Conservation (phyloP, 75 land plant genomes). For the Sequoia sempervirens region DNA sequence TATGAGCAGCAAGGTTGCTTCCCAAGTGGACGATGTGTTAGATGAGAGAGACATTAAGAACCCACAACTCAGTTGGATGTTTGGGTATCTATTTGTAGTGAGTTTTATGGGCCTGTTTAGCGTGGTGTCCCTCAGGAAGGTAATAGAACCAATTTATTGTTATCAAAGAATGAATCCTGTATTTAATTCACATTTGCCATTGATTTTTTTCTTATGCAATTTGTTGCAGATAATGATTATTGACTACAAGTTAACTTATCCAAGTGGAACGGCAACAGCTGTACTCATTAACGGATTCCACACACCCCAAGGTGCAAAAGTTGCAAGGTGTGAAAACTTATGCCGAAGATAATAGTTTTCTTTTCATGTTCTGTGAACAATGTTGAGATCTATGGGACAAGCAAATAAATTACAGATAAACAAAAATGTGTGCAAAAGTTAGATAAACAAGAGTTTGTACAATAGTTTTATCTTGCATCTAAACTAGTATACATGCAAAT, state of each 20-base stretch:
- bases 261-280: conserved; percentile 93
- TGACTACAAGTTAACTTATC: conserved; percentile 69
- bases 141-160: not conserved
- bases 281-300: conserved; percentile 86
- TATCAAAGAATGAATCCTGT: too few relatives aligned
- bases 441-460: too few relatives aligned
- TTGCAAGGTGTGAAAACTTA: conserved; percentile 35
- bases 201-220: too few relatives aligned
- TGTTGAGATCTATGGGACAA: not conserved
- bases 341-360: not conserved
- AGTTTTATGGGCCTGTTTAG: conserved; percentile 39
- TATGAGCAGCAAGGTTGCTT: too few relatives aligned
- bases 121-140: conserved; percentile 44
- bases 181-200: too few relatives aligned
- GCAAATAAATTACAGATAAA: too few relatives aligned
- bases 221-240: conserved; percentile 67
- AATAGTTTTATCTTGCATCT: too few relatives aligned
- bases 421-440: too few relatives aligned
- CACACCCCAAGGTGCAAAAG: conserved; percentile 59
- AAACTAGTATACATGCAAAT: too few relatives aligned
- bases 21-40: too few relatives aligned
- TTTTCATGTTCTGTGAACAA: not conserved
- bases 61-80: conserved; percentile 40
- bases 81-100: conserved; percentile 27
- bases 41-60: conserved; percentile 15